Base-by-base conservation (phyloP, 257 asterid genomes). In the Ocimum tenuiflorum region DNA sequence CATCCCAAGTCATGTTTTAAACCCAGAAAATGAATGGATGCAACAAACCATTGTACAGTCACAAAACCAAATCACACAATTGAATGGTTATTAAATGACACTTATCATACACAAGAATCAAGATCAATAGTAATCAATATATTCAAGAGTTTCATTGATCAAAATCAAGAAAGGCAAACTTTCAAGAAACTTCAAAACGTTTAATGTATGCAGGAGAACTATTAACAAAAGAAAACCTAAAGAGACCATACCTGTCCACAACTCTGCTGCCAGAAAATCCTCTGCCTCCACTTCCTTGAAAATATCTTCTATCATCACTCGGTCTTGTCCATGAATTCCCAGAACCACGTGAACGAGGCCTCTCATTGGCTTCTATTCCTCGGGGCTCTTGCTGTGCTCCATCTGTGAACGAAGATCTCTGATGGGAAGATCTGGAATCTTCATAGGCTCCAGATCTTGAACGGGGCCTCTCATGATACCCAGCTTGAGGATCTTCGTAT, bases 211-310 rank as follows among this genome's bases (percentile, higher is more conserved):
- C 11, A 36, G 31, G 17, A 29, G 8, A 68, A 48, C 47, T 24
- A 38, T 42, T 61, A 60, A 54, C 3, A 1, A 62, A 31, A 45
- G 11, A 70, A 29, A 52, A 22, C n/a, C 20, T 17, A 9, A 38
- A 56, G 51, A 74, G 54, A 57, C 39, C 35, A 51, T 83, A 92
- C 99, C 99, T 89, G 56, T 83, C 90, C 42, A 60, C 48, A 36
- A 88, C 96, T 74, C 97, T 85, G 83, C 59, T 78, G 69, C 89
- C 86, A 27, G 31, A 27, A 64, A 79, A 90, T 67, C 95, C 97
- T 83, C 95, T 74, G 24, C 84, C 89, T 22, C 96, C 91, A 60
- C 89, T 89, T 73, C 96, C 94, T 76, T 84, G 92, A 73, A 46
- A 60, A 48, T 69, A 65, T 77, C 98, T 84, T 74, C 90, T 81